Evolutionary conservation across 345 rosid species (phyloP), one percentile per base, ranked within the genome.

Genomic region (Corymbia maculata): DNA sequence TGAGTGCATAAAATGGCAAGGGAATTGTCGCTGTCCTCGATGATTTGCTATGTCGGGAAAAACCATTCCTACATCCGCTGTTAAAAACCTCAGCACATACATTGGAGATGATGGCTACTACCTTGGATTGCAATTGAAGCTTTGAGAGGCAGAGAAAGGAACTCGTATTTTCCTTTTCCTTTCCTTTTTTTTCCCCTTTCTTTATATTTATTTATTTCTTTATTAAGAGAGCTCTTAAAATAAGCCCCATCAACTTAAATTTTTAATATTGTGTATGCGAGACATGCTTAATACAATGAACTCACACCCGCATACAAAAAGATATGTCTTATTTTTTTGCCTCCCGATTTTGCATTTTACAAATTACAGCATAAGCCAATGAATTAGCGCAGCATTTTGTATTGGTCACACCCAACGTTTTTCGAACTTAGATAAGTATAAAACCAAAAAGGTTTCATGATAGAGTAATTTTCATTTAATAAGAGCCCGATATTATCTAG

Each of bases 401-500:
- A 61, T 61, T 28, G 68, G 28, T 61, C 28, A 12, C 13, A 12
- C 42, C 42, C 42, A 36, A 36, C 42, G 4, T 36, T 36, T 70
- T 70, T 36, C 2, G 2, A 1, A 19, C 14, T 75, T 42, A 42
- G 4, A 75, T 7, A 3, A 14, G 42, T 75, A 49, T 6, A n/a
- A n/a, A 51, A 64, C 24, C 0, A 6, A 13, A n/a, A 64, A 64
- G 6, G 0, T n/a, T 64, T n/a, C 2, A 1, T 13, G 13, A 13
- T 5, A 14, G 1, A 13, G 4, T n/a, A 9, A 64, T n/a, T n/a
- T 28, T 64, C 5, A 3, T n/a, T n/a, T 4, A n/a, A 64, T 36
- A n/a, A 2, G 9, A 13, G 30, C 4, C 4, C 6, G 13, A 51
- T 51, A 4, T 5, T 15, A 51, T 51, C 52, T 13, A 51, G 52